Evolutionary conservation across 2,329 filamentous ascomycete species (phyloP).

Genomic region (Penicillium oxalicum): DNA sequence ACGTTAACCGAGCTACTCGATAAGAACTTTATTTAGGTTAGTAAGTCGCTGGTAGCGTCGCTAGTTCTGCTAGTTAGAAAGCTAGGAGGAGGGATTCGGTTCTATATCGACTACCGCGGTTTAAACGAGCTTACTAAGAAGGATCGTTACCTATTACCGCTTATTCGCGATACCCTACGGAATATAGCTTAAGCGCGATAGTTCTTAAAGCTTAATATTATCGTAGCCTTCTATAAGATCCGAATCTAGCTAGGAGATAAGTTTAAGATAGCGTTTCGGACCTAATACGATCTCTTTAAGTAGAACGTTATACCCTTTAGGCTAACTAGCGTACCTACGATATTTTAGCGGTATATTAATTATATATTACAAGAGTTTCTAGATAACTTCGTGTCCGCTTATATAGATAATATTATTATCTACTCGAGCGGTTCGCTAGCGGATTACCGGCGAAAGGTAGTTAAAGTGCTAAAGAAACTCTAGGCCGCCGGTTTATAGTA

Average conservation of each 20-base stretch:
- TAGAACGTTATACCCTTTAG: too few species aligned
- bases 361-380: too few species aligned
- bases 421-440: not conserved
- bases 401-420: conserved; percentile 16
- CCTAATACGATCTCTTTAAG: conserved; percentile 4
- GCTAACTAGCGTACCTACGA: too few species aligned
- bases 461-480: conserved; percentile 3
- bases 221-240: conserved; percentile 17
- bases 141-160: too few species aligned
- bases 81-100: too few species aligned
- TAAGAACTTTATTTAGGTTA: conserved; percentile 15
- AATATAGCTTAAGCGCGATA: conserved; percentile 6
- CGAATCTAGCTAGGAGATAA: conserved; percentile 12
- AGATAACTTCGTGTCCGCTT: not conserved
- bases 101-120: too few species aligned
- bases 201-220: conserved; percentile 24
- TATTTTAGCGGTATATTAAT: too few species aligned
- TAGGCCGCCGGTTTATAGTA: conserved; percentile 2
- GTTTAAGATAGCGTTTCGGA: not conserved
- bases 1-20: conserved; percentile 14
- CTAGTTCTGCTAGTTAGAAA: not conserved
- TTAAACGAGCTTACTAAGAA: too few species aligned
- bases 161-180: not conserved
- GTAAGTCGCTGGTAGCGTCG: conserved; percentile 11
- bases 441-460: conserved; percentile 6